Evolutionary conservation across 2,329 filamentous ascomycete species (phyloP), one percentile per base, ranked within the genome.

Genomic region (Calcarisporium arbuscula): DNA sequence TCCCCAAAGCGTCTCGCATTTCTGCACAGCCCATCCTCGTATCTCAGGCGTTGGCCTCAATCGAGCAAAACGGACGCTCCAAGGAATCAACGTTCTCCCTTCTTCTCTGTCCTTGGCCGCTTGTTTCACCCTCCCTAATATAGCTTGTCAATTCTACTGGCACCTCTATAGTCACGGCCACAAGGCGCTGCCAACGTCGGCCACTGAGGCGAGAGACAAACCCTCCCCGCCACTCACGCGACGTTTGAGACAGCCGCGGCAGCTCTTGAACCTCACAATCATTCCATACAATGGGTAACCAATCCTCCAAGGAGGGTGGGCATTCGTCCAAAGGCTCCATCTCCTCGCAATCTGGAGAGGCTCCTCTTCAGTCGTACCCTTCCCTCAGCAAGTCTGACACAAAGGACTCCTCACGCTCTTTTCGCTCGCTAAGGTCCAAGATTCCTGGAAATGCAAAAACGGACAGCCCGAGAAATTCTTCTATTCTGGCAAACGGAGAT

Each of bases 311-410:
- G 51, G 71, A 75, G 54, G 61, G 67, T 50, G 66, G 67, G 39
- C n/a, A n/a, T n/a, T 55, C 63, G 40, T 57, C 67, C 50, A 83
- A 76, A 61, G 63, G 64, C 46, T 67, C 66, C 26, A 64, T 61
- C 42, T 46, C 58, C 27, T 57, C 58, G 33, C 56, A 61, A 39
- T 64, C 65, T 40, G 54, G 57, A 40, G 69, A 74, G 41, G 53
- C 48, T 17, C 36, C 47, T 28, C 67, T 95, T 39, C 82, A 87
- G 59, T 85, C 86, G 19, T 94, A 92, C 60, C 90, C 89, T 19
- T 95, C 90, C 19, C 90, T 96, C 57, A 85, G 82, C 64, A 83
- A 84, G 57, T 87, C 88, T 37, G 90, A 96, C 56, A 96, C 90
- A 19, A 90, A 89, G 58, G 89, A 95, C 46, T 95, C 88, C 6